Base-by-base conservation (phyloP, 169 alveolate species). In the Plasmodium relictum region DNA sequence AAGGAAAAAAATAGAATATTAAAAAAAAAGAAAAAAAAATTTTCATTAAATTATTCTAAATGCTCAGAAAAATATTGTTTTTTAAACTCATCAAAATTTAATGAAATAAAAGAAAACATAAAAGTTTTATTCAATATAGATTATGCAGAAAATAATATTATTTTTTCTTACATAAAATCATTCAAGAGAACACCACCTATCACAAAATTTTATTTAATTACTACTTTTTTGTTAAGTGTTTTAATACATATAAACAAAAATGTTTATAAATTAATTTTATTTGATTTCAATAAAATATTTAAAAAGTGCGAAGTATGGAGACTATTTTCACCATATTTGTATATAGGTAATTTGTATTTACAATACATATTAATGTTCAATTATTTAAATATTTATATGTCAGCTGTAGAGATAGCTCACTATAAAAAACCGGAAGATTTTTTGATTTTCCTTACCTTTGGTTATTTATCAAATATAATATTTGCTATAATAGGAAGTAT, bases 251-350 rank as follows among this genome's bases (percentile, higher is more conserved):
- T 31, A 22, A 83, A 83, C 41, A 83, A 83, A 37, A 83, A 68
- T 83, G 80, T 83, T 20, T 83, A 83, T 71, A 83, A 83, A 37
- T 71, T 72, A 22, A 65, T 94, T 50, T 69, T 86, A 69, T 94
- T 78, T 62, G 95, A 92, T 68, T 72, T 88, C 31, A 37, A 90
- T 6, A 65, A 76, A 8, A 52, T 87, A 6, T 74, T 94, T 44
- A 62, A 91, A 56, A 59, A 88, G n/a, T 88, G 94, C n/a, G 92
- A 94, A 68, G 20, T 88, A 18, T 94, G 96, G 96, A 85, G 96
- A 20, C 56, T 94, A 58, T 18, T 92, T 20, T 89, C 96, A 6
- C 96, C 96, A 14, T 94, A 83, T 68, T 87, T 94, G n/a, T 71
- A 86, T 68, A 92, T 92, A 48, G 96, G 96, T 5, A 94, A 83